These are phyloP conservation scores for Hygrophila difformis DNA, from an alignment of 257 asterid species.

Conservation along the genomic window DNA sequence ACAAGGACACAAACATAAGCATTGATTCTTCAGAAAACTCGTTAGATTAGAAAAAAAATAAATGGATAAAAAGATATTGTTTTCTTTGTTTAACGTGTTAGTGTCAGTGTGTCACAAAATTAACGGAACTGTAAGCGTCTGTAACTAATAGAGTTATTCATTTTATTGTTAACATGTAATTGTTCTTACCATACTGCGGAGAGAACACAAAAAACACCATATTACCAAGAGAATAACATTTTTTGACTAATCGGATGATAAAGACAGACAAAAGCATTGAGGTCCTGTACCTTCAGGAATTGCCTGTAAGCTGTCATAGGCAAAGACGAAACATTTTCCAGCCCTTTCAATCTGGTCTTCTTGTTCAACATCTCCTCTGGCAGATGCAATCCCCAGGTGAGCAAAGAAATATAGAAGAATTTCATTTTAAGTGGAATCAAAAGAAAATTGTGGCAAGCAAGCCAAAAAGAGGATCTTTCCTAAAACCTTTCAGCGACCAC, in stretches of 20 bases:
- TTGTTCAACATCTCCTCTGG: slow-evolving; percentile 44
- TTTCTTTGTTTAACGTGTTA: no score
- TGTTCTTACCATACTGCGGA: no score
- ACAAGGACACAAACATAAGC: background rate
- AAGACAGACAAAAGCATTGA: slow-evolving; percentile 1
- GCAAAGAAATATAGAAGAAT: slow-evolving; percentile 12
- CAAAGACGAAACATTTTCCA: slow-evolving; percentile 37
- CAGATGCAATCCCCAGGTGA: slow-evolving; percentile 19
- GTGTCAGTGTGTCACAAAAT: background rate
- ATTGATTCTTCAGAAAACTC: background rate
- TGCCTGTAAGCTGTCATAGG: slow-evolving; percentile 56
- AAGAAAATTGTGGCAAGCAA: background rate
- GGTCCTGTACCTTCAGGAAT: slow-evolving; percentile 55
- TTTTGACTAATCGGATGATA: background rate
- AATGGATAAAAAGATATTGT: no score
- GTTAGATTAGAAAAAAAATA: no score
- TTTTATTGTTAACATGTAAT: no score
- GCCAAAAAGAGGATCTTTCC: background rate
- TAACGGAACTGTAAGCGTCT: background rate
- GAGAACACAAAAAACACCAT: background rate
- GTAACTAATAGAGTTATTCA: no score
- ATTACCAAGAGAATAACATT: slow-evolving; percentile 6
- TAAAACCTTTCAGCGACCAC: background rate
- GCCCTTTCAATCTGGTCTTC: slow-evolving; percentile 27
- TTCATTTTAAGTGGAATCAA: background rate